These are phyloP conservation scores for Pulveroboletus sp. DNA, from an alignment of 768 basidiomycete genomes.

Conservation along the genomic window DNA sequence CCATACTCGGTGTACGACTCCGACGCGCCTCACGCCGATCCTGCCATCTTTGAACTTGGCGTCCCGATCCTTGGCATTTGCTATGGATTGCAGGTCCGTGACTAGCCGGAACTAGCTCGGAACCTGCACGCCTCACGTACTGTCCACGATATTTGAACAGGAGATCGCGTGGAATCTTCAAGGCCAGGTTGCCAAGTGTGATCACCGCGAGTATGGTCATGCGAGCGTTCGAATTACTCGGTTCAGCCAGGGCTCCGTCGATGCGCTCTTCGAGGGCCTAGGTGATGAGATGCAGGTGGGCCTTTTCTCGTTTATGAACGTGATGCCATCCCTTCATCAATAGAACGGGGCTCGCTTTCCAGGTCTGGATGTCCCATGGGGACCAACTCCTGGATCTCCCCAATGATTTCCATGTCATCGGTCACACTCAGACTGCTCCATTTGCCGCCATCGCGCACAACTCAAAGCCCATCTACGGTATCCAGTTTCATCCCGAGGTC, in stretches of 20 bases:
- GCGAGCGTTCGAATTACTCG: constrained; percentile 74
- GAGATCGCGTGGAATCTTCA: constrained; percentile 90
- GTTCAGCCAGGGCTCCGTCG: constrained; percentile 52
- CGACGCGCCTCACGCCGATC: constrained; percentile 91
- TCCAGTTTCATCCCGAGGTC: constrained; percentile 99
- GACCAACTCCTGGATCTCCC: constrained; percentile 87
- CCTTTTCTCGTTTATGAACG: background rate
- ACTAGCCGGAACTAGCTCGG: background rate
- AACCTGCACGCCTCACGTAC: background rate
- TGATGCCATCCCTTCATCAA: background rate
- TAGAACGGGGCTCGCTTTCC: background rate
- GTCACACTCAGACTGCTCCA: constrained; percentile 80
- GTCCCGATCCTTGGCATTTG: constrained; percentile 96
- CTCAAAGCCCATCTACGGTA: constrained; percentile 85
- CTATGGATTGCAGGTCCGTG: constrained; percentile 85
- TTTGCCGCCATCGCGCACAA: constrained; percentile 93
- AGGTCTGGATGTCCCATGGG: constrained; percentile 99
- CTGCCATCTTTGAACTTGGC: constrained; percentile 79
- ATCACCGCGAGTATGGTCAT: constrained; percentile 94
- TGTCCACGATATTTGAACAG: constrained; percentile 35
- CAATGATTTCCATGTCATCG: constrained; percentile 81
- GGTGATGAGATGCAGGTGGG: constrained; percentile 86
- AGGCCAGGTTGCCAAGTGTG: constrained; percentile 79
- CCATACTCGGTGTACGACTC: constrained; percentile 96
- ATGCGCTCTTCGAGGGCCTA: constrained; percentile 80